Evolutionary conservation across 768 basidiomycete species (phyloP), one percentile per base, ranked within the genome.

Genomic region (Daedaleopsis sinensis): DNA sequence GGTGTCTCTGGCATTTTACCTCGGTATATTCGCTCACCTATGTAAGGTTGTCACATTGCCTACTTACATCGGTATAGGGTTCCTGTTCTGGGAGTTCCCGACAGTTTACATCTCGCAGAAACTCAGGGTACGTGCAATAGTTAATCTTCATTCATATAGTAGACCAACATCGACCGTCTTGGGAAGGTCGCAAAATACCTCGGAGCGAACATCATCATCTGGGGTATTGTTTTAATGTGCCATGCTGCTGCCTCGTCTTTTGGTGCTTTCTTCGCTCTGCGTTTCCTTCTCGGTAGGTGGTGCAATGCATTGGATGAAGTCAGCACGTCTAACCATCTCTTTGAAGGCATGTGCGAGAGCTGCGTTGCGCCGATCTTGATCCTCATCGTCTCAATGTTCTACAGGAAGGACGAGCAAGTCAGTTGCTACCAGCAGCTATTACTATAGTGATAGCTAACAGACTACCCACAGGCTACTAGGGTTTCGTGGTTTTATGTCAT

Each of bases 401-500:
- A 87, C 73, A 85, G 83, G 76, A 88, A 87, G 72, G 76, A 85
- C 53, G 87, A 88, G 62, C 86, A 88, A 76, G 82, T 78, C 52
- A 10, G 48, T 52, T 18, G 13, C n/a, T 21, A 10, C 0, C 2
- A 6, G 2, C 15, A 23, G 19, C 7, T 6, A 15, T 21, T 0
- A 21, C 10, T 3, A 0, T 3, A 3, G 2, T 24, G 18, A 16
- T 4, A 8, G 24, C 19, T 50, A 13, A 38, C 32, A 16, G 10
- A n/a, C 11, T 5, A 21, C 8, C 21, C 32, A 32, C 58, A 86
- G 81, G 85, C 83, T 0, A 78, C 75, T 18, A 79, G 86, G 8
- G 83, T 88, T 18, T 81, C 84, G 5, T 86, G 82, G 79, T 88
- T 88, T 71, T 89, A 88, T 71, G 78, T 86, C 35, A 86, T 87